These are phyloP conservation scores for Chondrus crispus DNA, from an alignment of 23 red algal species.

Conservation along the genomic window DNA sequence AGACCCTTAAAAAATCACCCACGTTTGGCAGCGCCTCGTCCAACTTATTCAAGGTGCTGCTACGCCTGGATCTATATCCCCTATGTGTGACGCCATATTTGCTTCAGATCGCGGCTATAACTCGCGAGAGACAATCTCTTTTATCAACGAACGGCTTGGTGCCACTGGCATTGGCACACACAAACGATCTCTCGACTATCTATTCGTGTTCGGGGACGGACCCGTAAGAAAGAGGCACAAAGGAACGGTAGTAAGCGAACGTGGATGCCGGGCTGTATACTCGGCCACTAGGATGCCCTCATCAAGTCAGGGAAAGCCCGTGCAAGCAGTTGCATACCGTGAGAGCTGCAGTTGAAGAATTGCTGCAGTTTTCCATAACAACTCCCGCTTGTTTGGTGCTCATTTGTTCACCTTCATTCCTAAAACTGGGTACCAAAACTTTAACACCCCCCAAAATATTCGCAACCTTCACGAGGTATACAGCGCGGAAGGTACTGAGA, in stretches of 20 bases:
- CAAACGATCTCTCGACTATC: conserved; percentile 1
- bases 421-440: not conserved
- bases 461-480: not conserved
- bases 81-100: conserved; percentile 11
- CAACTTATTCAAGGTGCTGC: not conserved
- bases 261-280: not conserved
- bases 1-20: not conserved
- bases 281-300: not conserved
- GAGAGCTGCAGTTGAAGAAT: conserved; percentile 22
- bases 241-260: conserved; percentile 1
- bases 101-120: conserved; percentile 9
- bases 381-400: not conserved
- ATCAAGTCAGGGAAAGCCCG: not conserved
- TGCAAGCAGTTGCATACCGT: conserved; percentile 7
- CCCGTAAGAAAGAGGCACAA: not conserved
- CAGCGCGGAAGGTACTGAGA: not conserved
- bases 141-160: not conserved
- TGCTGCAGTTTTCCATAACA: conserved; percentile 15
- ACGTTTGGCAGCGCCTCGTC: not conserved
- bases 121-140: not conserved
- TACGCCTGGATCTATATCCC: not conserved
- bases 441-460: not conserved
- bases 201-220: not conserved
- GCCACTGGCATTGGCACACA: not conserved
- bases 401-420: not conserved